A percentile compares a stretch with the other conserved stretches of the same genome.
Conservation (phyloP, 83 land plant species). For the Picea engelmannii region DNA sequence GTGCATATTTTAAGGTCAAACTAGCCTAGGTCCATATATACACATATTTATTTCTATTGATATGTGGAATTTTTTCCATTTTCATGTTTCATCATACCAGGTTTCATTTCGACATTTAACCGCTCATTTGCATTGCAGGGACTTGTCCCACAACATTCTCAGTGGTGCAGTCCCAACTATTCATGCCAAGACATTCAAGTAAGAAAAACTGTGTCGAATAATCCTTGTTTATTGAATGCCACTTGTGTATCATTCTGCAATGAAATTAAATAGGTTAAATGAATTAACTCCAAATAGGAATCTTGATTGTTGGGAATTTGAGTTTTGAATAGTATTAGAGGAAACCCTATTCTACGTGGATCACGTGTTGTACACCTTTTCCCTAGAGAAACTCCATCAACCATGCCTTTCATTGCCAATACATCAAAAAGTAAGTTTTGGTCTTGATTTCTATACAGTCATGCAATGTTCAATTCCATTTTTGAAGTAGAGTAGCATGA, state of each 20-base stretch:
- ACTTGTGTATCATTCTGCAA: neutral
- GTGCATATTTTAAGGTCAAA: no score
- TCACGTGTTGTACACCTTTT: constrained; percentile 38
- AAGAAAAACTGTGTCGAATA: constrained; percentile 3
- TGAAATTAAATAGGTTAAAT: neutral
- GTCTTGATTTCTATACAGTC: neutral
- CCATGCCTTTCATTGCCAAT: constrained; percentile 32
- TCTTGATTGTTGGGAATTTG: neutral
- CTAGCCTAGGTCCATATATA: no score
- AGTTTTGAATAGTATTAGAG: constrained; percentile 29
- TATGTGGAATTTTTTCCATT: neutral
- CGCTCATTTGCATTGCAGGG: constrained; percentile 33
- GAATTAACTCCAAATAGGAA: constrained; percentile 14
- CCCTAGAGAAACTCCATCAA: constrained; percentile 29
- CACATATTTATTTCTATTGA: neutral
- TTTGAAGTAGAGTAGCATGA: neutral
- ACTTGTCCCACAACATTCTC: constrained; percentile 66
- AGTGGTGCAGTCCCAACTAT: constrained; percentile 59
- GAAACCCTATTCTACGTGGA: constrained; percentile 57
- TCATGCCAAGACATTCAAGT: constrained; percentile 59
- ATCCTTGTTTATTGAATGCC: neutral
- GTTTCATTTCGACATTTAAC: neutral
- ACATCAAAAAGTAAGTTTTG: constrained; percentile 29
- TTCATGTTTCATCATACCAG: neutral
- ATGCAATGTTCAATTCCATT: neutral